Base-by-base conservation (phyloP, 2,329 filamentous ascomycete genomes). In the Lojkania enalia region DNA sequence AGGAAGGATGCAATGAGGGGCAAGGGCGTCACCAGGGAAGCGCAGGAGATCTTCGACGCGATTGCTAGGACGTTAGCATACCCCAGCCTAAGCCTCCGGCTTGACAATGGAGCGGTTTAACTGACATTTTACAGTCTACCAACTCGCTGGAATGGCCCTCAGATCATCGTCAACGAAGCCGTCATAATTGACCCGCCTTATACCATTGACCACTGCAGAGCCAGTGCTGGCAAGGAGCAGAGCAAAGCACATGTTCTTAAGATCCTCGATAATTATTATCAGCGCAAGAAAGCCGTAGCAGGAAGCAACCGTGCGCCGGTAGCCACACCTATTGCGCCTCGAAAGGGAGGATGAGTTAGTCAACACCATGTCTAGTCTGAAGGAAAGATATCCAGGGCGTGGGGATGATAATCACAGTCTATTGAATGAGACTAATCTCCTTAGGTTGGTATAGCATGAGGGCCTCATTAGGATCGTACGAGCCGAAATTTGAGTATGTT, bases 31-130 rank as follows among this genome's bases (percentile, higher is more conserved):
- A 80, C 74, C 27, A 75, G 72, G 27, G 81, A 84, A 51, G 82
- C 77, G 19, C 83, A 86, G 66, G 81, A 83, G 42, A 71, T 86
- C 13, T 86, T 82, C 55, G 81, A 85, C 69, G 75, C 77, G 9
- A 74, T 86, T 42, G 77, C 75, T 49, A 76, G 80, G 55, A 81
- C 80, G 65, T 83, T 60, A 51, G 74, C 64, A 37, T 27, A 14
- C 30, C 30, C 11, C 30, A 9, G 7, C n/a, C 23, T n/a, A 12
- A 16, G 11, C 29, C 15, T 36, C 20, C 7, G 39, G 1, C 16
- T 30, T 42, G 11, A 35, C 14, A 39, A 35, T 39, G 43, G 7
- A 41, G 23, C n/a, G n/a, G n/a, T n/a, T n/a, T 58, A 37, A 57
- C 49, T 20, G 18, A 25, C 7, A 5, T 5, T 23, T 13, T 3